A percentile compares a stretch with the other conserved stretches of the same genome.
phyloP scores from a whole-genome alignment of 75 land plant species.

The Sequoia sempervirens region DNA sequence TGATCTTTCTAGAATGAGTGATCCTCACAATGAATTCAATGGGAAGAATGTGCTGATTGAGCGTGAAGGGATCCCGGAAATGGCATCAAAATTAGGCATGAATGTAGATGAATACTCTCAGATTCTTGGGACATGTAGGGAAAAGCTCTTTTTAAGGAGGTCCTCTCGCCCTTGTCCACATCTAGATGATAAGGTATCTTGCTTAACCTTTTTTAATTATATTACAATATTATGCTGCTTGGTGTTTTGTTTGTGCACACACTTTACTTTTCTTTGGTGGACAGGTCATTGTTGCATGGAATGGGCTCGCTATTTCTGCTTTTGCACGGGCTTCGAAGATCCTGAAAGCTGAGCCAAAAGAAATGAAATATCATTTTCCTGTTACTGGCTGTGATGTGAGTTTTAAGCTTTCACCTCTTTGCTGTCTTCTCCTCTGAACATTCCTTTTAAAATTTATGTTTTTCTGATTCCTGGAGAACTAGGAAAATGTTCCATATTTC shows the following conservation, averaged over 20 bases:
- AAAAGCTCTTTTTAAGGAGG: slow-evolving; percentile 64
- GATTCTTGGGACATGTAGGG: slow-evolving; percentile 57
- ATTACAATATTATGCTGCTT: background rate
- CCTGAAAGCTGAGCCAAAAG: slow-evolving; percentile 50
- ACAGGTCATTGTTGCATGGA: slow-evolving; percentile 98
- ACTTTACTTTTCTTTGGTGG: background rate
- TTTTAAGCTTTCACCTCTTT: background rate
- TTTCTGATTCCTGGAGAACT: background rate
- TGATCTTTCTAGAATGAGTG: slow-evolving; percentile 93
- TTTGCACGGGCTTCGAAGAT: slow-evolving; percentile 91
- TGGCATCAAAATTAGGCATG: slow-evolving; percentile 61
- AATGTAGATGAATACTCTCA: slow-evolving; percentile 47
- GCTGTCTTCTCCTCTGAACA: background rate
- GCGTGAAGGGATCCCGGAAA: slow-evolving; percentile 35
- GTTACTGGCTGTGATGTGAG: slow-evolving; percentile 82
- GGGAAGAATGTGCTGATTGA: slow-evolving; percentile 90
- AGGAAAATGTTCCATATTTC: background rate
- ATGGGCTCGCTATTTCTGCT: slow-evolving; percentile 92
- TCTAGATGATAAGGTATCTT: slow-evolving; percentile 91
- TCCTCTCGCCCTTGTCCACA: slow-evolving; percentile 81
- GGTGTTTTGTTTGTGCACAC: background rate
- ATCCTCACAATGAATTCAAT: slow-evolving; percentile 89
- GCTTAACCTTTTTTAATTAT: background rate
- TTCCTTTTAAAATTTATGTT: too few relatives aligned
- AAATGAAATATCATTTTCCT: slow-evolving; percentile 58